Percentiles rank a stretch among this genome's conserved stretches.
phyloP scores from a whole-genome alignment of 257 asterid species.

The Leonotis leonurus region DNA sequence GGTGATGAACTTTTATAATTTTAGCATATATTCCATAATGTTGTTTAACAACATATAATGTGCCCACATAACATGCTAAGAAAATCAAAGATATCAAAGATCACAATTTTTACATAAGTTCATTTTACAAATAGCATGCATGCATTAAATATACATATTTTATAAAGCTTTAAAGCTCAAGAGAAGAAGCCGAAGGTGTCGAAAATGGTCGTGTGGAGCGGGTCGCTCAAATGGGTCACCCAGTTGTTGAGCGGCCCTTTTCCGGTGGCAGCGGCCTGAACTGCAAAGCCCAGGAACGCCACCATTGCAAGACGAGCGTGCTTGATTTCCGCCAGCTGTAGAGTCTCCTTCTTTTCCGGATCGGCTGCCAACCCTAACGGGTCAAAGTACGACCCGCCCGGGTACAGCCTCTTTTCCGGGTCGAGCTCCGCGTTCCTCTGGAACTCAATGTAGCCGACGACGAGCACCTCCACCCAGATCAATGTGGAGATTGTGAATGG shows the following conservation, averaged over 20 bases:
- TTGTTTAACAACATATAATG: neutral
- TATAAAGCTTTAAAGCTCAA: neutral
- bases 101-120: constrained; percentile 31
- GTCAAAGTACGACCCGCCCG: constrained; percentile 88
- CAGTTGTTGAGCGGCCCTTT: constrained; percentile 97
- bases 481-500: constrained; percentile 80
- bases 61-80: neutral
- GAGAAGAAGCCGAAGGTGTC: constrained; percentile 73
- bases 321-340: constrained; percentile 95
- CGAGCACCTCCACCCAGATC: constrained; percentile 82
- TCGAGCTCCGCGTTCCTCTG: constrained; percentile 93
- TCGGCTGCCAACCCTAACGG: constrained; percentile 91
- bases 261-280: constrained; percentile 93
- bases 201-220: constrained; percentile 94
- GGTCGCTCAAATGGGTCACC: constrained; percentile 97
- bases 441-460: constrained; percentile 90
- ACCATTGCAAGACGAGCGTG: constrained; percentile 99
- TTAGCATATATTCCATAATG: neutral
- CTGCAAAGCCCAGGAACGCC: constrained; percentile 84
- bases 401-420: constrained; percentile 91
- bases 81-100: neutral
- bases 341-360: constrained; percentile 80
- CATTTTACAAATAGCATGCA: constrained; percentile 5
- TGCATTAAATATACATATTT: neutral
- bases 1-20: neutral